Evolutionary conservation across 2,329 filamentous ascomycete genomes (phyloP), one percentile per base, ranked within the genome.

Genomic region (Aureobasidium vineae): DNA sequence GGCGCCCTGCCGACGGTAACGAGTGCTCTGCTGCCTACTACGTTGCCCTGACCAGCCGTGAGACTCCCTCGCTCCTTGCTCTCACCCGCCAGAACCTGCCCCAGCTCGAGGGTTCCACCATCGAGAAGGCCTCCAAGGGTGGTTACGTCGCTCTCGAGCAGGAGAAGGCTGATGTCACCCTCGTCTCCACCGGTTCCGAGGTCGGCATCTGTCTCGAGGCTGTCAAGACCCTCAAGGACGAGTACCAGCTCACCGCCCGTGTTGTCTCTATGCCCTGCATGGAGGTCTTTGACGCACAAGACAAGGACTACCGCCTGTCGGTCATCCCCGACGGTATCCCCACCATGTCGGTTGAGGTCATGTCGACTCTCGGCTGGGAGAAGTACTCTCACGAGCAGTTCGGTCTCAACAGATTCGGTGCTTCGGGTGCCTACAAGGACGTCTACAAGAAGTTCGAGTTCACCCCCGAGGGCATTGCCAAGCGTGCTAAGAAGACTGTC

Each of bases 381-480:
- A 90, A 94, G 81, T 99, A 98, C 84, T 91, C 92, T 68, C 94
- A 99, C 83, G 95, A 99, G 88, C 95, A 99, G 84, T 99, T 99
- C 76, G 95, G 95, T 79, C 88, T 99, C 72, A 99, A 99, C 90
- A 88, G 95, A 79, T 99, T 99, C 81, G 95, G 95, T 88, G 94
- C 94, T 72, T 96, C 91, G 66, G 95, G 94, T 75, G 90, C 94
- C 72, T 98, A 98, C 86, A 94, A 94, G 89, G 89, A 98, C 75
- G 92, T 99, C 69, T 99, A 99, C 87, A 90, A 91, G 85, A 98
- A 97, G 87, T 99, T 99, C 83, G 95, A 98, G 82, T 98, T 99
- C 85, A 99, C 94, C 59, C 91, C 95, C 64, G 94, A 97, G 82
- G 95, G 95, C 72, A 90, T 99, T 78, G 85, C 91, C 82, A 97